Percentiles rank a stretch among this genome's conserved stretches.
phyloP scores from a whole-genome alignment of 495 filamentous ascomycete species.

The Penicillium pancosmium region DNA sequence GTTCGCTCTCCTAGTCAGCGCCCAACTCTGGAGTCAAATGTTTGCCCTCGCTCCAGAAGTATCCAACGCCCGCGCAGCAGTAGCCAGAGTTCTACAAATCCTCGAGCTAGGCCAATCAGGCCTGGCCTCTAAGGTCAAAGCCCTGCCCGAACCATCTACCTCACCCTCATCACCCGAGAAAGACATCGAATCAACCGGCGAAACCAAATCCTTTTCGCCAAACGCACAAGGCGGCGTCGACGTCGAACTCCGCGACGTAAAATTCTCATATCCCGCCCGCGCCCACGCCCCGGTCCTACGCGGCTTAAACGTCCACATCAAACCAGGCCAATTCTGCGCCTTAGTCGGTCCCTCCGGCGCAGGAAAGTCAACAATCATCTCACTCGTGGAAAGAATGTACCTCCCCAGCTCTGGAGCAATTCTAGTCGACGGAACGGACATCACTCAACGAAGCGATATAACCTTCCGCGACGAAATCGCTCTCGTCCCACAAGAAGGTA shows the following conservation, averaged over 20 bases:
- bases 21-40: constrained; percentile 67
- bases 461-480: constrained; percentile 52
- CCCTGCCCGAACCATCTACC: constrained; percentile 5
- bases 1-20: constrained; percentile 42
- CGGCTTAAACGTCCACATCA: constrained; percentile 54
- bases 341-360: constrained; percentile 63
- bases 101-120: constrained; percentile 47
- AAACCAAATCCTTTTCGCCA: constrained; percentile 15
- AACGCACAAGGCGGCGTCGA: constrained; percentile 31
- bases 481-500: constrained; percentile 57
- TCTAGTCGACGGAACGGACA: constrained; percentile 44
- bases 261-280: constrained; percentile 64
- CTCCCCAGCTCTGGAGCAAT: constrained; percentile 44
- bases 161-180: constrained; percentile 19
- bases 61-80: constrained; percentile 52
- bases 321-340: constrained; percentile 61
- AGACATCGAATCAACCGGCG: constrained; percentile 23
- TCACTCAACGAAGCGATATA: constrained; percentile 35
- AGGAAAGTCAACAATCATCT: constrained; percentile 65
- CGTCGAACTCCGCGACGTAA: constrained; percentile 55
- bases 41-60: constrained; percentile 67
- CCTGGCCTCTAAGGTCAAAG: constrained; percentile 27
- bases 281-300: constrained; percentile 55
- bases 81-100: constrained; percentile 47
- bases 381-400: constrained; percentile 63